A percentile compares a stretch with the other conserved stretches of the same genome.
These are phyloP conservation scores for Closterium sp. DNA, from an alignment of 139 green algal species.

Conservation along the genomic window DNA sequence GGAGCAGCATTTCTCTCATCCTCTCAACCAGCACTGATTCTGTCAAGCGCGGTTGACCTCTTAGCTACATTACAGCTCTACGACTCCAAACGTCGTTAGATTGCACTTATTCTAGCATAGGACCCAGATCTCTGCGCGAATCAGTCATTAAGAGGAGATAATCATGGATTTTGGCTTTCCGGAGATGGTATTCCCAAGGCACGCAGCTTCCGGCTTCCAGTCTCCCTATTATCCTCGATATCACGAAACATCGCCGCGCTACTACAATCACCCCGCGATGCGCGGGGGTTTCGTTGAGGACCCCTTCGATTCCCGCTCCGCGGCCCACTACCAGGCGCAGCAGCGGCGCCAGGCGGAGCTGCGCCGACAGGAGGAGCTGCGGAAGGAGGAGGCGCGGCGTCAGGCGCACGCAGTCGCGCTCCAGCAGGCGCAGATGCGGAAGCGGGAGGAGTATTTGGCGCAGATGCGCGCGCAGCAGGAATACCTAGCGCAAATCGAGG, in stretches of 20 bases:
- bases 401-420: neutral
- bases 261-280: neutral
- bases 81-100: no score
- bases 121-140: neutral
- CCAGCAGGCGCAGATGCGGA: neutral
- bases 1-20: no score
- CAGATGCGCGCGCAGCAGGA: no score
- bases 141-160: neutral
- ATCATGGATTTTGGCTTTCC: neutral
- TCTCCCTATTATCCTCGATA: neutral
- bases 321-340: neutral
- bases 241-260: neutral
- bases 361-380: no score
- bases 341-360: neutral
- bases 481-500: neutral
- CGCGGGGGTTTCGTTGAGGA: neutral
- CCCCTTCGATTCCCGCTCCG: neutral
- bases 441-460: no score
- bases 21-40: no score
- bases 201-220: neutral
- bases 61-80: neutral
- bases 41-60: no score
- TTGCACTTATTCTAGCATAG: no score
- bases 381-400: neutral
- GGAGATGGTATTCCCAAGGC: no score